phyloP scores from a whole-genome alignment of 2,329 filamentous ascomycete species.

The Curvularia spicifera region DNA sequence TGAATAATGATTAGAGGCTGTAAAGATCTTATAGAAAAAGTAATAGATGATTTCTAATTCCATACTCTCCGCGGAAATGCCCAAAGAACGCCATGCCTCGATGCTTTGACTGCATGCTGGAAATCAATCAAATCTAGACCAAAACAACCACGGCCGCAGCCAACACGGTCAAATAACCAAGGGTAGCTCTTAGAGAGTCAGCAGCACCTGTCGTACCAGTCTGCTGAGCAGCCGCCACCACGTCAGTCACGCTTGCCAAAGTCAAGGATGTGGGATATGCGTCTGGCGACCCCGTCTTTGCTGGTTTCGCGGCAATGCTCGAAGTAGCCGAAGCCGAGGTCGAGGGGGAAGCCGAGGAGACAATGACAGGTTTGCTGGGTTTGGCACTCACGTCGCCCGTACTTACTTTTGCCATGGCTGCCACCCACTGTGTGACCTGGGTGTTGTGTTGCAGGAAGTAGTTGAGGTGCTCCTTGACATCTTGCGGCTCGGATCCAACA shows the following conservation, averaged over 20 bases:
- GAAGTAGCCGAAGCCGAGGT: not conserved
- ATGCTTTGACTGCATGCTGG: not conserved
- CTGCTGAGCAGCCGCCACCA: constrained; percentile 18
- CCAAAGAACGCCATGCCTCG: not conserved
- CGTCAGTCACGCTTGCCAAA: constrained; percentile 14
- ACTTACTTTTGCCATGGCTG: constrained; percentile 23
- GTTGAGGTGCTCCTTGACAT: constrained; percentile 63
- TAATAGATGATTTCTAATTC: not conserved
- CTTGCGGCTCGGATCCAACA: constrained; percentile 57
- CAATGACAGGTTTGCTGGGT: constrained; percentile 16
- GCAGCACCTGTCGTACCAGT: constrained; percentile 10
- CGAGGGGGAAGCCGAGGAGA: constrained; percentile 4
- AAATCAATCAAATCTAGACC: not conserved
- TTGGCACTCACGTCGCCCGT: constrained; percentile 19
- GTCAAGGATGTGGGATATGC: constrained; percentile 1
- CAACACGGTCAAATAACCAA: constrained; percentile 7
- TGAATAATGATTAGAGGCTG: not conserved
- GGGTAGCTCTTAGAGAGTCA: constrained; percentile 3
- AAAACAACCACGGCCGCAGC: not conserved
- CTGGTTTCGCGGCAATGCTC: constrained; percentile 12
- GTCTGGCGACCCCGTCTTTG: constrained; percentile 5
- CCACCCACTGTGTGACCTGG: constrained; percentile 30
- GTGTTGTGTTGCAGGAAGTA: constrained; percentile 55
- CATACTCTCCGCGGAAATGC: not conserved
- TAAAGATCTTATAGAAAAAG: not conserved